A percentile compares a stretch with the other conserved stretches of the same genome.
phyloP scores from a whole-genome alignment of 208 protist genomes.

The Angomonas ambiguus region DNA sequence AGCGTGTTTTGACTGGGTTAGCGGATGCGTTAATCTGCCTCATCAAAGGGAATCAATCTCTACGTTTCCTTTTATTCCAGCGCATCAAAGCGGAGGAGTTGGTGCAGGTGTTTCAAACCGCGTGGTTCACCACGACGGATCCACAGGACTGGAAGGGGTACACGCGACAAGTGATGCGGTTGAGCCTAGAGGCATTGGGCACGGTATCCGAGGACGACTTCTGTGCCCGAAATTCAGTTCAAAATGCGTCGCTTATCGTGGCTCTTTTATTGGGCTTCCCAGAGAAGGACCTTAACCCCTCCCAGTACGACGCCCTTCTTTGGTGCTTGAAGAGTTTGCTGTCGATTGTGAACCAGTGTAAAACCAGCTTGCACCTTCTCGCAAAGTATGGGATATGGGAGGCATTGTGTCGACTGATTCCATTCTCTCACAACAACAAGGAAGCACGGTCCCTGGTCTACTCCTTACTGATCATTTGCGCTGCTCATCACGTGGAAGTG shows the following conservation, averaged over 20 bases:
- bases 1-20: background rate
- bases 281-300: background rate
- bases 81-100: conserved; percentile 26
- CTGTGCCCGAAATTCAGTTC: conserved; percentile 28
- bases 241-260: conserved; percentile 42
- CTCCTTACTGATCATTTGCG: conserved; percentile 36
- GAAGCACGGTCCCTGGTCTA: background rate
- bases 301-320: conserved; percentile 15
- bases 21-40: conserved; percentile 17
- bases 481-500: conserved; percentile 62
- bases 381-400: conserved; percentile 56
- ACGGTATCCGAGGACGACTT: conserved; percentile 29
- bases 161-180: conserved; percentile 12
- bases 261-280: conserved; percentile 29
- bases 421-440: conserved; percentile 1
- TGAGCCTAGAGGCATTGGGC: conserved; percentile 7
- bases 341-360: conserved; percentile 17
- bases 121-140: conserved; percentile 35
- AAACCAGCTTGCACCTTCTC: conserved; percentile 42
- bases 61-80: conserved; percentile 23
- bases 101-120: conserved; percentile 37
- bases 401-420: conserved; percentile 40
- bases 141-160: conserved; percentile 22
- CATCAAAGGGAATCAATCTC: conserved; percentile 18
- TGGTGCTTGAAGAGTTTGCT: background rate